Percentiles rank a stretch among this genome's conserved stretches.
Conservation (phyloP, 1,284 basidiomycete genomes). For the Volvariella surrecta region DNA sequence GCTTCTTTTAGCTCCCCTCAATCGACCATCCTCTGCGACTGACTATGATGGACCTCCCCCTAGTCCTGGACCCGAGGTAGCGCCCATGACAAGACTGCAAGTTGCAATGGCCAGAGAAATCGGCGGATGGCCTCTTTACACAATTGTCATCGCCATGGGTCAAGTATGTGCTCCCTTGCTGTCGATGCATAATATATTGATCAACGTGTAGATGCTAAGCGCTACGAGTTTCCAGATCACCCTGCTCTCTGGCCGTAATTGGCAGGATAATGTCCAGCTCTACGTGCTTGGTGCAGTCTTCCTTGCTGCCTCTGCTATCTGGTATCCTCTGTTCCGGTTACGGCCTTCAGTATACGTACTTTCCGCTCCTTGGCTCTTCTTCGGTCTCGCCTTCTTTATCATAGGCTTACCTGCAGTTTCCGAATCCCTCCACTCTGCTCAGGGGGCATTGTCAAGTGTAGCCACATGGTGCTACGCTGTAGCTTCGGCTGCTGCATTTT, state of each 20-base stretch:
- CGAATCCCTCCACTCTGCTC: constrained; percentile 50
- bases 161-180: constrained; percentile 39
- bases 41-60: constrained; percentile 48
- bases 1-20: constrained; percentile 42
- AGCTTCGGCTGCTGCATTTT: constrained; percentile 83
- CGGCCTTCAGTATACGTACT: constrained; percentile 85
- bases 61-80: constrained; percentile 37
- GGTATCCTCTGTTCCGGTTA: constrained; percentile 86
- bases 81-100: constrained; percentile 75
- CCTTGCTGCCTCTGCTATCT: constrained; percentile 75
- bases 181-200: constrained; percentile 3
- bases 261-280: constrained; percentile 73
- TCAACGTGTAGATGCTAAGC: constrained; percentile 53
- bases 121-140: constrained; percentile 83
- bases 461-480: constrained; percentile 88
- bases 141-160: constrained; percentile 79
- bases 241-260: constrained; percentile 78
- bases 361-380: constrained; percentile 83
- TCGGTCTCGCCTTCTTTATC: constrained; percentile 81
- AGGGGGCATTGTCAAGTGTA: constrained; percentile 59
- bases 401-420: constrained; percentile 81
- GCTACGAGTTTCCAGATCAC: constrained; percentile 95
- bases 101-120: constrained; percentile 73
- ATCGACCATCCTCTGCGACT: constrained; percentile 33
- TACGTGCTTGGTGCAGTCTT: constrained; percentile 87